phyloP scores from a whole-genome alignment of 495 filamentous ascomycete genomes.

The Penicillium dipodomyicola region DNA sequence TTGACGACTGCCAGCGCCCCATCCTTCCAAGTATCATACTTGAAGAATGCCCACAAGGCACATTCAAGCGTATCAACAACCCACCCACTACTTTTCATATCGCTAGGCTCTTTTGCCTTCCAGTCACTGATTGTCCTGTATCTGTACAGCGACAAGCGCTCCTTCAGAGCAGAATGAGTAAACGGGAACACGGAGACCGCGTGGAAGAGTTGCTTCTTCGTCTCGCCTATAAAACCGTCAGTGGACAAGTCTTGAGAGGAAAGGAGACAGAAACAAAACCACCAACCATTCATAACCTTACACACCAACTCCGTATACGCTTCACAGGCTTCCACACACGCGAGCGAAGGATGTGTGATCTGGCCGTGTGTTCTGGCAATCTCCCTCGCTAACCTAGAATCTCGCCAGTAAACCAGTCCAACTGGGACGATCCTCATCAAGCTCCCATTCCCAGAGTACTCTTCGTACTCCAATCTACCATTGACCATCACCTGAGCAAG shows the following conservation, averaged over 20 bases:
- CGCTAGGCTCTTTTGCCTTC: slow-evolving; percentile 8
- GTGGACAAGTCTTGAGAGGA: neutral
- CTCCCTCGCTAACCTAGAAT: slow-evolving; percentile 21
- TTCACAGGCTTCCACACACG: slow-evolving; percentile 42
- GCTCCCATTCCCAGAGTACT: slow-evolving; percentile 43
- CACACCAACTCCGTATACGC: slow-evolving; percentile 37
- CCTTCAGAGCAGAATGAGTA: slow-evolving; percentile 21
- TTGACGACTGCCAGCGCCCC: slow-evolving; percentile 48
- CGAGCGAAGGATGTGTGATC: slow-evolving; percentile 41
- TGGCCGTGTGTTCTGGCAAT: slow-evolving; percentile 28
- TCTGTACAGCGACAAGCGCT: slow-evolving; percentile 21
- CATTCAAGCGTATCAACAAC: slow-evolving; percentile 49
- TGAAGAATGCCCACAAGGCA: slow-evolving; percentile 49
- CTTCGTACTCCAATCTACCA: slow-evolving; percentile 14
- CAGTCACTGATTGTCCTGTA: slow-evolving; percentile 21
- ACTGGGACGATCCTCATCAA: slow-evolving; percentile 48
- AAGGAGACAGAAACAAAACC: too few species aligned
- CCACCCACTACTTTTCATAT: slow-evolving; percentile 41
- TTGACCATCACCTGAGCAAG: slow-evolving; percentile 13
- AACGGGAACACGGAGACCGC: slow-evolving; percentile 20
- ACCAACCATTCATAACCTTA: slow-evolving; percentile 25
- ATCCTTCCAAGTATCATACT: slow-evolving; percentile 36
- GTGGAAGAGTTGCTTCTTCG: slow-evolving; percentile 21
- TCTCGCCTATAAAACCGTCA: slow-evolving; percentile 15
- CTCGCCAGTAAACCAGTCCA: slow-evolving; percentile 29